Evolutionary conservation across 106 monocot genomes (phyloP).

Genomic region (Platanthera zijinensis): DNA sequence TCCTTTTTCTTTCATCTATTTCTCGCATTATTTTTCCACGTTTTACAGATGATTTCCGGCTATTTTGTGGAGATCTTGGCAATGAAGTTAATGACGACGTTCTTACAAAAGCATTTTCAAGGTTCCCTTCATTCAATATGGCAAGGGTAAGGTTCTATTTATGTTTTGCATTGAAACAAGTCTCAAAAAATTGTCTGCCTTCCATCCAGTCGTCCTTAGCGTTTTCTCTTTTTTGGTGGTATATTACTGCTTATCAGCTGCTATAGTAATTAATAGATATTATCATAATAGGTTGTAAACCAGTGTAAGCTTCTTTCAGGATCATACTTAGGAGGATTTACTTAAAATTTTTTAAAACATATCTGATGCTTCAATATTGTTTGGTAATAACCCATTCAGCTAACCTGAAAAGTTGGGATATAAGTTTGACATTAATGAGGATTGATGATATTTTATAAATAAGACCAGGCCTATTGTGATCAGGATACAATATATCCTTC

Average conservation of each 20-base stretch:
- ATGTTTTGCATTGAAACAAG: conserved; percentile 7
- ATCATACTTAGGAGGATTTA: neutral
- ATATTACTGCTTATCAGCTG: neutral
- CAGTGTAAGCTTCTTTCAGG: neutral
- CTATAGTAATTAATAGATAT: neutral
- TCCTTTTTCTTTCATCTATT: neutral
- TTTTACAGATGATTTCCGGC: conserved; percentile 73
- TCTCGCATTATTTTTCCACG: neutral
- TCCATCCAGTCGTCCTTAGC: neutral
- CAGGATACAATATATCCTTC: neutral
- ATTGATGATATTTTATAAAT: neutral
- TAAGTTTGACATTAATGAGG: neutral
- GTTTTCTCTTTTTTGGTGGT: neutral
- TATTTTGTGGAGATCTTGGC: conserved; percentile 94
- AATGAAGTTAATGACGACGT: conserved; percentile 97
- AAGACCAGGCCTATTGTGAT: neutral
- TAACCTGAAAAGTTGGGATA: neutral
- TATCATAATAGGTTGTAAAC: neutral
- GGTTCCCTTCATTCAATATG: conserved; percentile 88
- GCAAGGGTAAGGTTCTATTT: conserved; percentile 51
- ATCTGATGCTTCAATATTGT: neutral
- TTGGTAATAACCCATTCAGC: neutral
- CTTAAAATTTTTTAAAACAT: neutral
- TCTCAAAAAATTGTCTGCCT: neutral
- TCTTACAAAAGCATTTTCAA: conserved; percentile 82